Evolutionary conservation across 169 alveolate genomes (phyloP).

Genomic region (Plasmodium coatneyi): DNA sequence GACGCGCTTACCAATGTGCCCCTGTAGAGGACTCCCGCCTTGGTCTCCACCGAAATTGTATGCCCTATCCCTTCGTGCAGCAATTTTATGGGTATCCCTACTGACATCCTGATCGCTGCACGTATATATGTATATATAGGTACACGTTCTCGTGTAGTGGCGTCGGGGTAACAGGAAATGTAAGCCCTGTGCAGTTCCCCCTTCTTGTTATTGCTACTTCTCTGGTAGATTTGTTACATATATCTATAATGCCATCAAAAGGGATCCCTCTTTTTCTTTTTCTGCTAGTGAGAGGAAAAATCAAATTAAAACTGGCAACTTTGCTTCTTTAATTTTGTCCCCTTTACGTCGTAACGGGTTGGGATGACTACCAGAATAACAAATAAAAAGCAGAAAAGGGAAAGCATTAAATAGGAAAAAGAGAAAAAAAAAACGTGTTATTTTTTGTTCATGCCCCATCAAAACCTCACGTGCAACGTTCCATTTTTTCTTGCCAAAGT

Average conservation of each 20-base stretch:
- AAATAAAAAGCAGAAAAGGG: background rate
- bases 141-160: background rate
- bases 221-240: background rate
- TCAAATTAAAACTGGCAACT: background rate
- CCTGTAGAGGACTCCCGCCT: slow-evolving; percentile 95
- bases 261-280: background rate
- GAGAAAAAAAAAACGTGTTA: background rate
- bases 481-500: background rate
- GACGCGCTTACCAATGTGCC: slow-evolving; percentile 95
- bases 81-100: slow-evolving; percentile 97
- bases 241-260: background rate
- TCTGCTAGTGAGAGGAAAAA: background rate
- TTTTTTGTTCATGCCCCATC: background rate
- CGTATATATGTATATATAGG: background rate
- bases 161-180: background rate
- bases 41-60: slow-evolving; percentile 97
- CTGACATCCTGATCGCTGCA: slow-evolving; percentile 85
- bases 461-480: background rate
- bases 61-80: slow-evolving; percentile 99
- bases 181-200: background rate
- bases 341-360: background rate
- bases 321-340: background rate
- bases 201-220: background rate
- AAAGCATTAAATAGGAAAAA: background rate
- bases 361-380: background rate